These are phyloP conservation scores for Podospora conica DNA, from an alignment of 495 filamentous ascomycete genomes.

Conservation along the genomic window DNA sequence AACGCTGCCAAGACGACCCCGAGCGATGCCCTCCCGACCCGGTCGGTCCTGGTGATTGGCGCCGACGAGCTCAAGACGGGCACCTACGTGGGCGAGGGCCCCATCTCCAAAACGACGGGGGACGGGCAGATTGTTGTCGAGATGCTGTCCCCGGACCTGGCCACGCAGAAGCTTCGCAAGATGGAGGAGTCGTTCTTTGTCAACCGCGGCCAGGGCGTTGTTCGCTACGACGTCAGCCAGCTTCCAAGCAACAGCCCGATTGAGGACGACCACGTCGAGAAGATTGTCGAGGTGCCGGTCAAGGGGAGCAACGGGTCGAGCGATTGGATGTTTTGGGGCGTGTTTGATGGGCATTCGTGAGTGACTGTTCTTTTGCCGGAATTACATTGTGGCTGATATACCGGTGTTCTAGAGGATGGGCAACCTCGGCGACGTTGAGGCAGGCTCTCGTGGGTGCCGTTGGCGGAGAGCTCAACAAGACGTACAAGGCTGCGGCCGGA, in stretches of 20 bases:
- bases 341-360: conserved; percentile 95
- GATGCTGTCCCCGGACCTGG: conserved; percentile 95
- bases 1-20: conserved; percentile 9
- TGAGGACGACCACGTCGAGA: conserved; percentile 95
- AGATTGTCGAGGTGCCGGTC: conserved; percentile 81
- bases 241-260: conserved; percentile 95
- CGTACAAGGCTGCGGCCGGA: conserved; percentile 70
- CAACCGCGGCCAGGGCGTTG: conserved; percentile 81
- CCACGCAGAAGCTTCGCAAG: conserved; percentile 77
- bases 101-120: conserved; percentile 79
- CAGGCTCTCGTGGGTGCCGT: conserved; percentile 88
- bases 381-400: conserved; percentile 19
- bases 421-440: conserved; percentile 91
- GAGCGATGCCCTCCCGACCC: conserved; percentile 26
- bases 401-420: conserved; percentile 69
- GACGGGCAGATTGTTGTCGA: conserved; percentile 79
- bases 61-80: conserved; percentile 79
- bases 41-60: conserved; percentile 65
- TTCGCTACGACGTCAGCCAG: conserved; percentile 93
- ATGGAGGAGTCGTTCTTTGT: conserved; percentile 90
- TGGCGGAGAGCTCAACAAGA: conserved; percentile 86
- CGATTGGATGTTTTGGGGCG: conserved; percentile 99
- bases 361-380: conserved; percentile 19
- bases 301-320: conserved; percentile 49
- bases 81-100: conserved; percentile 70